Conservation (phyloP, 768 basidiomycete genomes). For the Strobilomyces echinocephalus region DNA sequence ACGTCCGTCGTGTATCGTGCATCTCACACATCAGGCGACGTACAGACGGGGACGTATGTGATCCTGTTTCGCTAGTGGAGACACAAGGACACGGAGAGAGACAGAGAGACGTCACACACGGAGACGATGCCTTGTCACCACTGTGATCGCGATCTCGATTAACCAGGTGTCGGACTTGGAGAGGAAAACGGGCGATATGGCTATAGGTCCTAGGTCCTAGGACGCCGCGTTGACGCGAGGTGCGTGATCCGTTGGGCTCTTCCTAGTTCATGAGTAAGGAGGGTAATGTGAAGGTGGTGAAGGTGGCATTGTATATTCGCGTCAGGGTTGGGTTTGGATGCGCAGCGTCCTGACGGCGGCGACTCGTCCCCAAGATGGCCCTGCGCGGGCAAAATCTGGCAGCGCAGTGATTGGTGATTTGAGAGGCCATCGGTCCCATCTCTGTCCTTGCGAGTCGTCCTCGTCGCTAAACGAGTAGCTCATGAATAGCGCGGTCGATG, state of each 20-base stretch:
- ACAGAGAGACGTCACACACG: not conserved
- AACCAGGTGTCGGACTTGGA: not conserved
- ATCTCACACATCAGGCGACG: not conserved
- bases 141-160: not conserved
- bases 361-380: not conserved
- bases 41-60: not conserved
- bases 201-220: not conserved
- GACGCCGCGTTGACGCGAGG: not conserved
- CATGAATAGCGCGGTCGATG: not conserved
- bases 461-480: not conserved
- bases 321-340: not conserved
- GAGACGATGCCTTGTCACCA: not conserved
- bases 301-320: not conserved
- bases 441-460: not conserved
- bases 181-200: not conserved
- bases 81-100: not conserved
- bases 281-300: not conserved
- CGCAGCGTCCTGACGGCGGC: not conserved
- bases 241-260: not conserved
- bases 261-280: not conserved
- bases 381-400: not conserved
- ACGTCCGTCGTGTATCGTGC: not conserved
- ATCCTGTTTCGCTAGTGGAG: not conserved
- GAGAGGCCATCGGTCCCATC: too few species aligned
- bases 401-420: not conserved